A percentile compares a stretch with the other conserved stretches of the same genome.
Evolutionary conservation across 768 basidiomycete species (phyloP).

Genomic region (Lactarius evosmus): DNA sequence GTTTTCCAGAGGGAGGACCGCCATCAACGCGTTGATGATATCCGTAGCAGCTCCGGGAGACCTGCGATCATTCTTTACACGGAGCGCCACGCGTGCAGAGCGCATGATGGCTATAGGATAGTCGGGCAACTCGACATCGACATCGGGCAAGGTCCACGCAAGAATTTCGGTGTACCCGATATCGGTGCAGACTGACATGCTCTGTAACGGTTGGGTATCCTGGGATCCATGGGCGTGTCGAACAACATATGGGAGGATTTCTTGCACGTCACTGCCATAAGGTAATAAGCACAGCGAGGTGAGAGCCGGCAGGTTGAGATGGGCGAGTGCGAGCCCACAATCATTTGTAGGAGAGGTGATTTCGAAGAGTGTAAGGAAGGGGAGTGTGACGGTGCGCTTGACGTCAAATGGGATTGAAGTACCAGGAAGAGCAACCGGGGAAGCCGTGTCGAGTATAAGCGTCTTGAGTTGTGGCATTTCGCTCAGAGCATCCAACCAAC

Average conservation of each 20-base stretch:
- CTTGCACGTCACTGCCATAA: background rate
- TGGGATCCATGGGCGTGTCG: background rate
- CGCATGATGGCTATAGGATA: too few species aligned
- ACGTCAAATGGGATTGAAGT: background rate
- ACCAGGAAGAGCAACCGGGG: background rate
- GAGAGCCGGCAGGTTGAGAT: background rate
- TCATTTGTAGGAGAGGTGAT: background rate
- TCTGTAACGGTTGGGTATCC: background rate
- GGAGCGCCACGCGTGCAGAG: background rate
- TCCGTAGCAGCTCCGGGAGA: fast-evolving
- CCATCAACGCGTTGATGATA: background rate
- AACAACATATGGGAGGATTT: background rate
- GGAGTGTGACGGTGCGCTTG: background rate
- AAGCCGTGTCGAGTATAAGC: background rate
- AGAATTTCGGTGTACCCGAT: background rate
- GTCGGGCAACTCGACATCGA: background rate
- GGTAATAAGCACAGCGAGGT: background rate
- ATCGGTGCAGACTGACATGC: background rate
- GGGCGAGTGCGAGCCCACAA: background rate
- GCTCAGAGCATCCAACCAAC: conserved; percentile 7
- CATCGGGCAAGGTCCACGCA: conserved; percentile 1
- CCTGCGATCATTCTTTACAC: background rate
- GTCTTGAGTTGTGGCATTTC: conserved; percentile 1
- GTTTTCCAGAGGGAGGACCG: background rate
- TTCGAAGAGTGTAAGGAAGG: background rate